Base-by-base conservation (phyloP, 208 protist genomes). In the Leishmania amazonensis region DNA sequence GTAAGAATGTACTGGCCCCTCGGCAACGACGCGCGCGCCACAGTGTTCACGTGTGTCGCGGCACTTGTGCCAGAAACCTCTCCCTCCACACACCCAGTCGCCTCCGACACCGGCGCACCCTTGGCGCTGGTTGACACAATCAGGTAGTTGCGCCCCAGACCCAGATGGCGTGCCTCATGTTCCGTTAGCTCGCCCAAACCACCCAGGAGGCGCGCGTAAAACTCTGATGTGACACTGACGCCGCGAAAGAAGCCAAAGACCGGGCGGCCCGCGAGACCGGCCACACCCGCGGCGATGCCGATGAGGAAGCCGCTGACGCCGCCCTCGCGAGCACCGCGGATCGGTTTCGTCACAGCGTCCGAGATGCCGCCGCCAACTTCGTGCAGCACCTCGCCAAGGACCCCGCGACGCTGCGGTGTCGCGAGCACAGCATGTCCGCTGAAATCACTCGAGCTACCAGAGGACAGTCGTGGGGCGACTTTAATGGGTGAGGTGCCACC, bases 181-280 rank as follows among this genome's bases (percentile, higher is more conserved):
- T 75, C 72, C 40, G 83, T 79, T 54, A 85, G 38, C 73, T 71
- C 80, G 8, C 72, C 76, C 42, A 80, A 58, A 5, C 83, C 83
- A 21, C 73, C 77, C 4, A 81, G 80, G 4, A 82, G 78, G 24
- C 77, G 71, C 35, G 91, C 77, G 83, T 90, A 91, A 79, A 92
- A 94, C 78, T 96, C 91, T 17, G 87, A 90, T 1, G 89, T 90
- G 51, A 85, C 85, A 57, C 90, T 85, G 45, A 97, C 85, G 21
- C 88, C 89, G 64, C 90, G 81, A 51, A 96, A 87, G 40, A 89
- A 79, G n/a, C 90, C 88, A 17, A 87, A 87, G 35, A 95, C 72
- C 35, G 92, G 94, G 8, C 88, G 89, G 2, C 81, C 92, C 19
- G 93, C 83, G 17, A 94, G 78, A 21, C 90, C 85, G 13, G 90